phyloP scores from a whole-genome alignment of 495 filamentous ascomycete species.

The Penicillium paradoxum region DNA sequence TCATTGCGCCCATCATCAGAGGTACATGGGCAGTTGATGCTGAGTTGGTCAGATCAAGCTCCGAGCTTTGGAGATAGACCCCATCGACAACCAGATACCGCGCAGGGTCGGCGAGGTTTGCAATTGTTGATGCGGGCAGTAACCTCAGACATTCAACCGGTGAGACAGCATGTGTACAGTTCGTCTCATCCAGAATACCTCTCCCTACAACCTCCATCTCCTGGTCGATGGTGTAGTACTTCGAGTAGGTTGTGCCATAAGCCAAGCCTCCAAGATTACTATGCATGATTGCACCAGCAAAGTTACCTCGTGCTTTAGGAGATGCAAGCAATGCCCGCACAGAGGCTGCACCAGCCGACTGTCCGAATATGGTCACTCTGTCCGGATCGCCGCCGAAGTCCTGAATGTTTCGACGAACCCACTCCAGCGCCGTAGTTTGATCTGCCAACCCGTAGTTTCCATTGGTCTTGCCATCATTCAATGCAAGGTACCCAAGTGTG shows the following conservation, averaged over 20 bases:
- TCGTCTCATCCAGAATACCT: slow-evolving; percentile 20
- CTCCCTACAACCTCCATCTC: slow-evolving; percentile 21
- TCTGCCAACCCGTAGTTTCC: slow-evolving; percentile 38
- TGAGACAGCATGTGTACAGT: slow-evolving; percentile 31
- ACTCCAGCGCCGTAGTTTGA: slow-evolving; percentile 34
- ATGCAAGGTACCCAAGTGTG: slow-evolving; percentile 34
- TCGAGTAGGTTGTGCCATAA: slow-evolving; percentile 46
- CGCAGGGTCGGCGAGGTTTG: slow-evolving; percentile 12
- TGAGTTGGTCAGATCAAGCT: slow-evolving; percentile 10
- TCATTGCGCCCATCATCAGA: slow-evolving; percentile 17
- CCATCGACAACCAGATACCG: slow-evolving; percentile 24
- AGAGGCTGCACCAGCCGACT: slow-evolving; percentile 47
- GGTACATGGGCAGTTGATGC: slow-evolving; percentile 14
- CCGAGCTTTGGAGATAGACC: slow-evolving; percentile 10
- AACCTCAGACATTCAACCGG: slow-evolving; percentile 40
- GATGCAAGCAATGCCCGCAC: slow-evolving; percentile 33
- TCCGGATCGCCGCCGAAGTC: slow-evolving; percentile 46
- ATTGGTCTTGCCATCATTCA: slow-evolving; percentile 19
- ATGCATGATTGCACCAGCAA: slow-evolving; percentile 37
- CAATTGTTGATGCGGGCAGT: slow-evolving; percentile 30
- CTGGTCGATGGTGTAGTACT: slow-evolving; percentile 41
- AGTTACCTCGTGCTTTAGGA: slow-evolving; percentile 33
- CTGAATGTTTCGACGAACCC: slow-evolving; percentile 28
- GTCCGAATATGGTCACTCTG: slow-evolving; percentile 53
- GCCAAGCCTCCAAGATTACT: slow-evolving; percentile 45